Base-by-base conservation (phyloP, 345 rosid species). In the Clausena lansium region DNA sequence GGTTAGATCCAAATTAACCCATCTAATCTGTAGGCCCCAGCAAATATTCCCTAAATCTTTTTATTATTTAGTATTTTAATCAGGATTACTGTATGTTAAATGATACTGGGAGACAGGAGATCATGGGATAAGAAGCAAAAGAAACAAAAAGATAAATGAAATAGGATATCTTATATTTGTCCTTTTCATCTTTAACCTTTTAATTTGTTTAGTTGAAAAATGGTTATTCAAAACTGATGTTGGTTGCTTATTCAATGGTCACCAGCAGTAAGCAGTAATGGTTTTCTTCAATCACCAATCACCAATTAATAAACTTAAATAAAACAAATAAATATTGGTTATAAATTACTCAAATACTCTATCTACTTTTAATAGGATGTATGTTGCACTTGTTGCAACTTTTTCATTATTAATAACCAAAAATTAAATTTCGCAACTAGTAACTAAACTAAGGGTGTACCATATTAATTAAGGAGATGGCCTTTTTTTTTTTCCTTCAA, bases 41-140 rank as follows among this genome's bases (percentile, higher is more conserved):
- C 92, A 87, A 75, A 84, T 86, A 87, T 89, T 84, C 90, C 66
- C 79, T 25, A 67, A 75, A 82, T 87, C 90, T 84, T 78, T 45
- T 2, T 70, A 47, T 77, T 52, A 39, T 60, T 77, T 73, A n/a
- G 74, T 65, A 67, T 10, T 70, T 80, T 74, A 84, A 78, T 82
- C 76, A 63, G 10, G 74, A 69, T 85, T 84, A 77, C 85, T 70
- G 83, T 77, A 45, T 13, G 80, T 74, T 69, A 69, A 65, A 67
- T 83, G 87, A 79, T 69, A 57, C 14, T 2, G 85, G 85, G 88
- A 79, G 85, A 84, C 90, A 89, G 58, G 71, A 70, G 81, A 81
- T 88, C 84, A 74, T 84, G 88, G 80, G 80, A 57, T 74, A 52
- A 54, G 76, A 28, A 72, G 54, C 63, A 35, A 61, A 45, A 38